Base-by-base conservation (phyloP, 2,329 filamentous ascomycete species). In the Xylaria digitata region DNA sequence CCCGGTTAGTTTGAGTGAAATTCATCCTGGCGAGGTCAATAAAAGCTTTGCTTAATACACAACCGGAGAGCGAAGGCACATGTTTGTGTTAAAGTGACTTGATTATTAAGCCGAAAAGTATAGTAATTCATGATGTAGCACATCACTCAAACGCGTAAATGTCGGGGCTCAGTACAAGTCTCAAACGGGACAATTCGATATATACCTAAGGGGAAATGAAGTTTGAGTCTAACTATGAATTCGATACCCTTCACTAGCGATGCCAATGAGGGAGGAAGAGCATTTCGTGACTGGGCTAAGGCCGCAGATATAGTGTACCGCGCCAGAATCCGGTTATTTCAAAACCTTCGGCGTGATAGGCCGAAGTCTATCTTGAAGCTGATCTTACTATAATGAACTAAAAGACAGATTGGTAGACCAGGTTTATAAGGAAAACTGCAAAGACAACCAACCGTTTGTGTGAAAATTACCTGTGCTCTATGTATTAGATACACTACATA, bases 21-120 rank as follows among this genome's bases (percentile, higher is more conserved):
- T 37, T 21, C 40, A n/a, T 52, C 30, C 48, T 49, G 13, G 52
- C 42, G 21, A 61, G 15, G 37, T 30, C 34, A 53, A 61, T 57
- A 21, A 32, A 46, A 55, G 17, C 32, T 50, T 15, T n/a, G 13
- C 19, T 53, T 26, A 15, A 11, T 45, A 30, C 15, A 19, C n/a
- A 19, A 30, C 19, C 8, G 32, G 21, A 1, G 11, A 34, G 30
- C 2, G 21, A 60, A 50, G 23, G 9, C 11, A n/a, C 26, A n/a
- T 40, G 1, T 45, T 5, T 15, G n/a, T 55, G 19, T 32, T 11
- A 9, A 17, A 40, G 40, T 42, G 6, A 26, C 40, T 54, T 26
- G 42, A 37, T 32, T 45, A 37, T 62, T 40, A 48, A 37, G 34
- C 21, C 53, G 34, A 6, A 1, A 15, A 26, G 21, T 37, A 62